phyloP scores from a whole-genome alignment of 2,329 filamentous ascomycete genomes.

The Apiospora malaysiana region DNA sequence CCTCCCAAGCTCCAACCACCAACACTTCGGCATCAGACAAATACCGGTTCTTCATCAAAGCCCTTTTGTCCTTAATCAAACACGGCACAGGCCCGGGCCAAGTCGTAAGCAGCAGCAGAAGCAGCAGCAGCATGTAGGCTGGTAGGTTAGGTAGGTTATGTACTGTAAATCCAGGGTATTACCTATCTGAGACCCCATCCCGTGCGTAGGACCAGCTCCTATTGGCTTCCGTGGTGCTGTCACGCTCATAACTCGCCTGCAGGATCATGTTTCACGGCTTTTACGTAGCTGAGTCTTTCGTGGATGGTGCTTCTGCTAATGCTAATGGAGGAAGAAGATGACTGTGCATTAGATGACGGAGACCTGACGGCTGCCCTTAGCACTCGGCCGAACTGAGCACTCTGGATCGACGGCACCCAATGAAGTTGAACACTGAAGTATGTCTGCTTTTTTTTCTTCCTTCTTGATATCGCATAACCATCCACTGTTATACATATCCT shows the following conservation, averaged over 20 bases:
- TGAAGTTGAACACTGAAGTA: neutral
- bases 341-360: neutral
- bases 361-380: neutral
- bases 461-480: neutral
- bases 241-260: constrained; percentile 16
- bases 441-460: neutral
- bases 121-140: no score
- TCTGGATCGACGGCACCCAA: neutral
- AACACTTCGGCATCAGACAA: neutral
- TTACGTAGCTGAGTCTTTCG: neutral
- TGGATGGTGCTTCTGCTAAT: neutral
- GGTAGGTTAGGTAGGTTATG: no score
- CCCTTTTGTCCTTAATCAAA: constrained; percentile 4
- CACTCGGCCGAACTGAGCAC: constrained; percentile 10
- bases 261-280: constrained; percentile 16
- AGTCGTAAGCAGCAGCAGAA: neutral
- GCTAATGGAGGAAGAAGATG: neutral
- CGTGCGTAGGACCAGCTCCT: neutral
- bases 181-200: neutral
- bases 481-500: neutral
- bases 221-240: constrained; percentile 13
- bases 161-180: neutral
- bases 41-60: constrained; percentile 7
- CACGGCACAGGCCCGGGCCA: constrained; percentile 1
- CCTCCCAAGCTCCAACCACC: neutral